Evolutionary conservation across 108 stramenopile species (phyloP), one percentile per base, ranked within the genome.

Genomic region (Nitzschia sp.): DNA sequence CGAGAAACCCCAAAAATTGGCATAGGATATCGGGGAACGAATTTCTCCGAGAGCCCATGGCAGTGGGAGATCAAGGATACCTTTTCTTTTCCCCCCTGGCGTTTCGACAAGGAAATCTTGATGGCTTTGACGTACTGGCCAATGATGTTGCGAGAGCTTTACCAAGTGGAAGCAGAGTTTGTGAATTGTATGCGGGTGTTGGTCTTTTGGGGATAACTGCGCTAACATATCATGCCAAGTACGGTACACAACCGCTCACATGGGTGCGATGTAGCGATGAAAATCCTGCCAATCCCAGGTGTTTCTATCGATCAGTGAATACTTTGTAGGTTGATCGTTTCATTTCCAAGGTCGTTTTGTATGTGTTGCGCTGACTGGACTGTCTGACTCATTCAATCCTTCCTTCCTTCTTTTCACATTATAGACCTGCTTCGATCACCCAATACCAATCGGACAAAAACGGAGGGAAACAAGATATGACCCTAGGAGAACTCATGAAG

Each of bases 161-260:
- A 34, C 84, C 85, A 0, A 69, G 57, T 17, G 89, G 85, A 22
- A 85, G 81, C 67, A 85, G 80, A 56, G 85, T 91, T 13, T 89
- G 90, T 65, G 98, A 98, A 58, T 62, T 98, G 55, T 98, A 98
- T 71, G 96, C 92, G 25, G 98, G 98, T 16, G 95, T 97, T 3
- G 98, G 98, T 0, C 32, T 96, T 45, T 78, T 98, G 31, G 97
- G 97, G 6, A 67, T 98, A 45, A 89, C 95, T 35, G 73, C 92
- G 6, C 78, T 96, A 28, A 68, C 83, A 3, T 80, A 88, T 72
- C 83, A 88, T 57, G 82, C 73, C 1, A 72, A 66, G 38, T 1
- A 78, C 22, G 69, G 66, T n/a, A 77, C 69, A 1, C 58, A 78
- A 9, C 71, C 86, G 0, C 62, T 94, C 19, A 59, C 62, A 41